Percentiles rank a stretch among this genome's conserved stretches.
Conservation (phyloP, 768 basidiomycete species). For the Termitomyces titanicus region DNA sequence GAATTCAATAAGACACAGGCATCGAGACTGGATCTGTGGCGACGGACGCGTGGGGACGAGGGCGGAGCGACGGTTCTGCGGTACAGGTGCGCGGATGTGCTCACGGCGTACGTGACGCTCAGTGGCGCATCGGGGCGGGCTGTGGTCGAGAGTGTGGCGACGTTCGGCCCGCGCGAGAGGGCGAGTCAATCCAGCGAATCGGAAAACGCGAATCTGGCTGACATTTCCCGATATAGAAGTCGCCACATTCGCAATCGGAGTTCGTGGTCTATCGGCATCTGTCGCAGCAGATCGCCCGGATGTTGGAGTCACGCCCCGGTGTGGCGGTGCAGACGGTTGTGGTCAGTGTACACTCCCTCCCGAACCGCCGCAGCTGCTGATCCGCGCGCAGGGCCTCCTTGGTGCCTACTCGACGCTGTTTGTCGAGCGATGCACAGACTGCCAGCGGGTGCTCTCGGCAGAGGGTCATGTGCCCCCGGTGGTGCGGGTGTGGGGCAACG, state of each 20-base stretch:
- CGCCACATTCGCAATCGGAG: conserved; percentile 66
- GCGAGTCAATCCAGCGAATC: too few relatives aligned
- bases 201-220: not conserved
- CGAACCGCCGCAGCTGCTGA: not conserved
- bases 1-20: conserved; percentile 48
- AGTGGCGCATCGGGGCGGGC: conserved; percentile 33
- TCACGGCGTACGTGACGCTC: conserved; percentile 61
- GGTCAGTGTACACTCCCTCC: conserved; percentile 27
- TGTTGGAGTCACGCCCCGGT: conserved; percentile 51
- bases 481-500: conserved; percentile 50
- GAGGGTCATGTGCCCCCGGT: conserved; percentile 76
- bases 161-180: conserved; percentile 72
- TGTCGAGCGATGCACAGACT: conserved; percentile 53
- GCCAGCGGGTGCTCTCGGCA: conserved; percentile 61
- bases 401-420: conserved; percentile 60
- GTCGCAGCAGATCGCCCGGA: conserved; percentile 61
- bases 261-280: conserved; percentile 61
- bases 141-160: conserved; percentile 59
- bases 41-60: conserved; percentile 25
- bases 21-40: conserved; percentile 55
- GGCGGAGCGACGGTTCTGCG: conserved; percentile 45
- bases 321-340: conserved; percentile 52
- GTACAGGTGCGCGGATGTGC: conserved; percentile 60
- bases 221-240: conserved; percentile 41
- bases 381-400: conserved; percentile 40